phyloP scores from a whole-genome alignment of 306 rosid genomes.

The Ormosia emarginata region DNA sequence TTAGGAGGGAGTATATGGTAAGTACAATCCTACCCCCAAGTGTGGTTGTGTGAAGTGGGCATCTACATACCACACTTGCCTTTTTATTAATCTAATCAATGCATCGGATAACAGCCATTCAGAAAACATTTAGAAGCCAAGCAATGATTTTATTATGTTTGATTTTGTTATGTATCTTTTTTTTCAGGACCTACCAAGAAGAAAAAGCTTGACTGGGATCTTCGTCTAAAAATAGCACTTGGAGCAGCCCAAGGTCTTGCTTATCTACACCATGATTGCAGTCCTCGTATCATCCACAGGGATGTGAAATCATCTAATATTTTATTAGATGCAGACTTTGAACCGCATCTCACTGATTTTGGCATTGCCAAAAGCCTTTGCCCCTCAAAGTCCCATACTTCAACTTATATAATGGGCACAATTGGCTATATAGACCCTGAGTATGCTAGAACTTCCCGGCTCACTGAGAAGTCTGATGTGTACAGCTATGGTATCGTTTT shows the following conservation, averaged over 20 bases:
- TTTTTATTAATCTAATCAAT: background rate
- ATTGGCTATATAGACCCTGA: slow-evolving; percentile 98
- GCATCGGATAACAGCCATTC: background rate
- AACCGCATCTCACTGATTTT: slow-evolving; percentile 87
- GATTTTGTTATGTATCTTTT: background rate
- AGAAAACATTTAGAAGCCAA: background rate
- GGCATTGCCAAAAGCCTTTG: slow-evolving; percentile 92
- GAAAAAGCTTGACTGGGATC: slow-evolving; percentile 78
- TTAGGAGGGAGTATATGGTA: background rate
- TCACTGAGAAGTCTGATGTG: slow-evolving; percentile 92
- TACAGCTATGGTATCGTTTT: slow-evolving; percentile 93
- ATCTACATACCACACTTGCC: background rate
- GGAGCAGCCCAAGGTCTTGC: slow-evolving; percentile 96
- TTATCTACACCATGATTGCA: slow-evolving; percentile 89
- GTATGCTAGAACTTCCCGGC: slow-evolving; percentile 91
- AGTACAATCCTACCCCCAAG: background rate
- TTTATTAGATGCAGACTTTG: slow-evolving; percentile 79
- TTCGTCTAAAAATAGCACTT: slow-evolving; percentile 76
- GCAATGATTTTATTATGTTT: background rate
- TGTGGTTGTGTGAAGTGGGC: background rate
- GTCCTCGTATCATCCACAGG: slow-evolving; percentile 92
- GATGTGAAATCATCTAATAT: slow-evolving; percentile 93
- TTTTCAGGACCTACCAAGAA: slow-evolving; percentile 62
- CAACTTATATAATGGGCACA: slow-evolving; percentile 89
- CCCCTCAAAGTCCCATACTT: slow-evolving; percentile 72